Evolutionary conservation across 106 monocot species (phyloP), one percentile per base, ranked within the genome.

Genomic region (Xerophyta viscosa): DNA sequence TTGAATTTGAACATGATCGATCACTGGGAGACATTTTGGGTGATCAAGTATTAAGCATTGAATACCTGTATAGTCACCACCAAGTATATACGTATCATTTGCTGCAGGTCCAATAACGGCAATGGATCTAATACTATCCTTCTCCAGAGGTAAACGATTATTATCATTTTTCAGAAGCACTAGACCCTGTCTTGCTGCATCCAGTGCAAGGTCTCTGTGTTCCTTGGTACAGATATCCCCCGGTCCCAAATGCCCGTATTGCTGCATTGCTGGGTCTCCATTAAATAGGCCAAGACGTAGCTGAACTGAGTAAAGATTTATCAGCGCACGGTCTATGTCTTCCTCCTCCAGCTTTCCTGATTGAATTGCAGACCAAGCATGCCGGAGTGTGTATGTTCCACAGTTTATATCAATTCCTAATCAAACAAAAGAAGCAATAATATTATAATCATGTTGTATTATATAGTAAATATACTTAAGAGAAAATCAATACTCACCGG

Each of bases 21-120:
- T n/a, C n/a, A n/a, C n/a, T n/a, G n/a, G n/a, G n/a, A n/a, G n/a
- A n/a, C 80, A 80, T 76, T 25, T 75, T 79, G 20, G 0, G 43
- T 58, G 56, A 71, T 3, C 2, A 76, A 76, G n/a, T n/a, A n/a
- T n/a, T n/a, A n/a, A n/a, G n/a, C n/a, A n/a, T n/a, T n/a, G n/a
- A n/a, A 27, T 43, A 62, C 65, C 65, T 56, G 74, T 26, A 50
- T 74, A 74, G 29, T 57, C 67, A 14, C 67, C 74, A 14, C 61
- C 49, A 8, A 74, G 36, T 21, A 27, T 26, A 41, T 19, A 41
- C 19, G 67, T 27, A n/a, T 43, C 48, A 9, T 68, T 52, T n/a
- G 57, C 74, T 13, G 50, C 27, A 22, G 74, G 67, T 27, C 67
- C 74, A 24, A 74, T 62, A 25, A 67, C 20, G n/a, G 67, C 67